Evolutionary conservation across 2,329 filamentous ascomycete genomes (phyloP), one percentile per base, ranked within the genome.

Genomic region (Cercospora nicotianae): DNA sequence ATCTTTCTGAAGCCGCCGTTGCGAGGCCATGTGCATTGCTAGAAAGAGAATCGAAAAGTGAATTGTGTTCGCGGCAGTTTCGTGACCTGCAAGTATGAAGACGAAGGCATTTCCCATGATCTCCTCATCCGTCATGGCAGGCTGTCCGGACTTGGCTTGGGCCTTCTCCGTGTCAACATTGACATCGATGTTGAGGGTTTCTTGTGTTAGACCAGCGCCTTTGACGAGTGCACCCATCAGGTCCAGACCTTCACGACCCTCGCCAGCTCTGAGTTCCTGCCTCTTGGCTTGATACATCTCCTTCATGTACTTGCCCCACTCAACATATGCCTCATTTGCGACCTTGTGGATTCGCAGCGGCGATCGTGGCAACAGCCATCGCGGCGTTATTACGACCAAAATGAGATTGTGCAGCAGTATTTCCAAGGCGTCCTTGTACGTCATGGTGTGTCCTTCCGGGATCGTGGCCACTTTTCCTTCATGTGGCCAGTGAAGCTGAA

Each of bases 51-150:
- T 79, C 2, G 88, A 84, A 76, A 91, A 93, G 79, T 94, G 90
- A 45, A 93, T 82, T 3, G 87, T 86, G 77, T 91, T 92, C 59
- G 91, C 91, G 1, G 91, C 91, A 1, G 91, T 94, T 79, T 95
- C 92, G 78, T 95, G 91, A 12, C 92, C 92, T 0, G 92, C 91
- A 1, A 94, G 83, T 68, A 86, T 84, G 68, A 87, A 80, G 60
- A 86, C 82, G 67, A 86, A 86, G 23, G 90, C 87, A 75, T 93
- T 93, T 61, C 90, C 90, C 30, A 91, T 80, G 67, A 94, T 89
- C 65, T 93, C 90, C 4, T 84, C 83, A 70, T 89, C 86, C 5
- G 80, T 83, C n/a, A 90, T 78, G 18, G 78, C 77, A 5, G n/a
- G 4, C 12, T 79, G 80, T 9, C 30, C 23, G 26, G 84, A 80